phyloP scores from a whole-genome alignment of 345 rosid genomes.

The Eucalyptus erythrocorys region DNA sequence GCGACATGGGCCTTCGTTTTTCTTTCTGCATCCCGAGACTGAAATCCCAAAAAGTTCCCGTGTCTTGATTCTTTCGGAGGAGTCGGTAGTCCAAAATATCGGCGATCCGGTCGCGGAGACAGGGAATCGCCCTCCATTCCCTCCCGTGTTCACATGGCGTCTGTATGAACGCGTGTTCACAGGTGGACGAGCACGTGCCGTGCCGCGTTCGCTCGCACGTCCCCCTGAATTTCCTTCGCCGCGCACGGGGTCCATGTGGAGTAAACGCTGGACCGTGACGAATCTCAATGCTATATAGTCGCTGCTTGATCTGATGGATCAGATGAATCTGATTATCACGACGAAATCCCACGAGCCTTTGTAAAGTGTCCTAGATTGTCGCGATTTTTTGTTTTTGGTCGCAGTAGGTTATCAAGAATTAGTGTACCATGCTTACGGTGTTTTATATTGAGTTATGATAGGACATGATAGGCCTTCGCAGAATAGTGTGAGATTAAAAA shows the following conservation, averaged over 20 bases:
- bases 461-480: fast-evolving
- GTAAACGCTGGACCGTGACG: not conserved
- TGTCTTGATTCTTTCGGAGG: not conserved
- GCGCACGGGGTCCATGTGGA: not conserved
- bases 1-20: not conserved
- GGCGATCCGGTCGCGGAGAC: not conserved
- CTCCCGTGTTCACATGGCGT: not conserved
- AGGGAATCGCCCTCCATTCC: not conserved
- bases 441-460: not conserved
- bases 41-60: not conserved
- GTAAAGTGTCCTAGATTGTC: no score
- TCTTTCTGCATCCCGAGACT: not conserved
- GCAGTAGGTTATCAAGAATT: not conserved
- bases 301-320: not conserved
- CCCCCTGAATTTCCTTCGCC: not conserved
- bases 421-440: not conserved
- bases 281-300: not conserved
- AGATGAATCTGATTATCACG: not conserved
- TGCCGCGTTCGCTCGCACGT: not conserved
- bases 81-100: not conserved
- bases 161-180: not conserved
- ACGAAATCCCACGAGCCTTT: not conserved
- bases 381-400: no score
- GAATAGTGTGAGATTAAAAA: not conserved
- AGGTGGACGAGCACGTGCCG: not conserved